phyloP scores from a whole-genome alignment of 768 basidiomycete species.

The Terana coerulea region DNA sequence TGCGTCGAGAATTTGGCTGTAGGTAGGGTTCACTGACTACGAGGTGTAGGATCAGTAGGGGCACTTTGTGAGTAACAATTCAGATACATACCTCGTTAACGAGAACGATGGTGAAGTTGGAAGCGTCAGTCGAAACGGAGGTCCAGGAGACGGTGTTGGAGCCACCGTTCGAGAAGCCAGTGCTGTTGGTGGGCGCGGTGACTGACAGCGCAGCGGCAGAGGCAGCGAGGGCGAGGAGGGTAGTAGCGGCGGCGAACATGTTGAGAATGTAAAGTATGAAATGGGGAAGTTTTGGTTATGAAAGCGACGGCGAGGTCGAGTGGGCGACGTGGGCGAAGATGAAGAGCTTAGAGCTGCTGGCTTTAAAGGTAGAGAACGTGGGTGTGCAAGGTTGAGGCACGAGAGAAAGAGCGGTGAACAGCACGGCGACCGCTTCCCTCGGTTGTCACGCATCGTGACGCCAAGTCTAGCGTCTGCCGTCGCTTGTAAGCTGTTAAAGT shows the following conservation, averaged over 20 bases:
- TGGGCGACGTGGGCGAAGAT: not conserved
- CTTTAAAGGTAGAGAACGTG: conserved; percentile 10
- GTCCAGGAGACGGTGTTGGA: conserved; percentile 56
- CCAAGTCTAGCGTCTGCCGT: not conserved
- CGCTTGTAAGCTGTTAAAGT: no score
- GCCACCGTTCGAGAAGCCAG: conserved; percentile 57
- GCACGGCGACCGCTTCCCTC: conserved; percentile 4
- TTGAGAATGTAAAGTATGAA: conserved; percentile 11
- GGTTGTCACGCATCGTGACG: conserved; percentile 3
- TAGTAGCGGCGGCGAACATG: conserved; percentile 41
- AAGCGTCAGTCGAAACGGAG: conserved; percentile 60
- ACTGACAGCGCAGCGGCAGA: conserved; percentile 64
- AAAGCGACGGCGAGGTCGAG: conserved; percentile 4
- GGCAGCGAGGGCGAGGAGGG: conserved; percentile 46
- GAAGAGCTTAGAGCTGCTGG: conserved; percentile 1
- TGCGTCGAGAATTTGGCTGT: conserved; percentile 48
- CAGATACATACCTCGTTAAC: conserved; percentile 51
- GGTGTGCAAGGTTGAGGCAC: conserved; percentile 6
- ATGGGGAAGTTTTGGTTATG: not conserved
- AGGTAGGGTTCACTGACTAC: conserved; percentile 35
- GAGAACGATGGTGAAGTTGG: conserved; percentile 67
- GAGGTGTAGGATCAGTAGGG: conserved; percentile 5
- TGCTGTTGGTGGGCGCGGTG: conserved; percentile 40
- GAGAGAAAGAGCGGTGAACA: not conserved
- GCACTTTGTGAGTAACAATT: not conserved